Evolutionary conservation across 495 filamentous ascomycete species (phyloP).

Genomic region (Penicillium simplicissimum): DNA sequence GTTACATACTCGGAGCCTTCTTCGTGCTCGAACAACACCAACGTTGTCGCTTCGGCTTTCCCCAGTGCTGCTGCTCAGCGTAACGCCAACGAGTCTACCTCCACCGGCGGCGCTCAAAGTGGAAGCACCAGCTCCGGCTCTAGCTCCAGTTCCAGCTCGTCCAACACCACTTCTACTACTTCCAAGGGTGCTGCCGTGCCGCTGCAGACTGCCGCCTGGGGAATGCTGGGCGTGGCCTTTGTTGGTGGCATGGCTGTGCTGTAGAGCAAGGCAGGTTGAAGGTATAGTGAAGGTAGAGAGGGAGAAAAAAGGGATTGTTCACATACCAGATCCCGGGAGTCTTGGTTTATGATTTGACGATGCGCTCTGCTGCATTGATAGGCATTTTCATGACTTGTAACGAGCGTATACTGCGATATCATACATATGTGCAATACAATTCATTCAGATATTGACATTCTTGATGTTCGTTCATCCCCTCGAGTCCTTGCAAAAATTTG

Average conservation of each 20-base stretch:
- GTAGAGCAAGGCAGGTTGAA: slow-evolving; percentile 12
- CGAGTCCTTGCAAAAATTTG: too few species aligned
- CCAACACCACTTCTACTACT: slow-evolving; percentile 12
- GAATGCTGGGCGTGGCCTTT: slow-evolving; percentile 33
- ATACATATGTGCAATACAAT: not conserved
- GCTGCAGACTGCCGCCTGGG: slow-evolving; percentile 39
- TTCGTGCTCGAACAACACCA: slow-evolving; percentile 54
- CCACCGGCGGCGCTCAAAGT: slow-evolving; percentile 29
- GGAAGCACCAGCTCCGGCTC: slow-evolving; percentile 15
- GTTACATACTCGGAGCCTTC: slow-evolving; percentile 32
- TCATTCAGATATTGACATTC: not conserved
- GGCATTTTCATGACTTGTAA: not conserved
- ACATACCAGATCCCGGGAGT: not conserved
- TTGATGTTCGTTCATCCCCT: not conserved
- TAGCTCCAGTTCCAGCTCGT: slow-evolving; percentile 5
- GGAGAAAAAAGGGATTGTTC: slow-evolving; percentile 4
- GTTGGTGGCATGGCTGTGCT: slow-evolving; percentile 34
- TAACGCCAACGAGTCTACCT: slow-evolving; percentile 41
- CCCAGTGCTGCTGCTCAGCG: slow-evolving; percentile 34
- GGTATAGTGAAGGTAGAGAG: too few species aligned
- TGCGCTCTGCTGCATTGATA: not conserved
- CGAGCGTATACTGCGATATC: not conserved
- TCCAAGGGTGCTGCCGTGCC: slow-evolving; percentile 29
- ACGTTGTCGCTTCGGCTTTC: slow-evolving; percentile 38
- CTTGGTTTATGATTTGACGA: not conserved